Percentiles rank a stretch among this genome's conserved stretches.
Evolutionary conservation across 202 grass and related monocot genomes (phyloP).

Genomic region (Cymbopogon flexuosus): DNA sequence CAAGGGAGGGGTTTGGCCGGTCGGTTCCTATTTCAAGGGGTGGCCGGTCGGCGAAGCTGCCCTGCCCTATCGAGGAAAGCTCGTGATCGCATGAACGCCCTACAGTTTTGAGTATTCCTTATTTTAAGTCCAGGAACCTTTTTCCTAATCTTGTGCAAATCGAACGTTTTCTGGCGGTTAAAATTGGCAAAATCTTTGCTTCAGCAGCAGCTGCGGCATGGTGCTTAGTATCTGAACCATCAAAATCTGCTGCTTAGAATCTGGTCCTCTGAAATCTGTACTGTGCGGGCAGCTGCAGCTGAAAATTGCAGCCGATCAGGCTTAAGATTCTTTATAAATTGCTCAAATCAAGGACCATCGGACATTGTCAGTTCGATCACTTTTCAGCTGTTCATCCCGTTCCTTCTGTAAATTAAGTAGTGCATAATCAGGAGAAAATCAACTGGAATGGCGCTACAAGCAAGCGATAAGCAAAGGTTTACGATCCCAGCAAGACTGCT

Average conservation of each 20-base stretch:
- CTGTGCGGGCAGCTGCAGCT: too few species aligned
- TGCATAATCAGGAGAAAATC: neutral
- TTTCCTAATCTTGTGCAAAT: neutral
- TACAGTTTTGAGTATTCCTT: too few species aligned
- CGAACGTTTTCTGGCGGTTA: neutral
- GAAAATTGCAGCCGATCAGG: too few species aligned
- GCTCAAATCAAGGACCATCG: too few species aligned
- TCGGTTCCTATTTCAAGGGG: neutral
- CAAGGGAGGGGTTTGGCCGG: too few species aligned
- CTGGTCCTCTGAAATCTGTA: too few species aligned
- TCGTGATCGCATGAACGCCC: neutral
- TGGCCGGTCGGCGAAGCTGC: conserved; percentile 13
- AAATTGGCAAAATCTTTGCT: too few species aligned
- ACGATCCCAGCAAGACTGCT: neutral
- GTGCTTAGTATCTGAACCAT: too few species aligned
- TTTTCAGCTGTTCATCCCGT: neutral
- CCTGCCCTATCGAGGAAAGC: neutral
- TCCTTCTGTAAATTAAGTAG: neutral
- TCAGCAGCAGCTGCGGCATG: too few species aligned
- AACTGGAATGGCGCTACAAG: neutral
- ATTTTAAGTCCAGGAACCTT: neutral
- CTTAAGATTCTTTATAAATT: neutral
- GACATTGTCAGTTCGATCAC: neutral
- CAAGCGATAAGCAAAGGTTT: neutral
- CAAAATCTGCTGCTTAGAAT: too few species aligned